Base-by-base conservation (phyloP, 208 protist species). In the Acanthamoeba culbertsoni region DNA sequence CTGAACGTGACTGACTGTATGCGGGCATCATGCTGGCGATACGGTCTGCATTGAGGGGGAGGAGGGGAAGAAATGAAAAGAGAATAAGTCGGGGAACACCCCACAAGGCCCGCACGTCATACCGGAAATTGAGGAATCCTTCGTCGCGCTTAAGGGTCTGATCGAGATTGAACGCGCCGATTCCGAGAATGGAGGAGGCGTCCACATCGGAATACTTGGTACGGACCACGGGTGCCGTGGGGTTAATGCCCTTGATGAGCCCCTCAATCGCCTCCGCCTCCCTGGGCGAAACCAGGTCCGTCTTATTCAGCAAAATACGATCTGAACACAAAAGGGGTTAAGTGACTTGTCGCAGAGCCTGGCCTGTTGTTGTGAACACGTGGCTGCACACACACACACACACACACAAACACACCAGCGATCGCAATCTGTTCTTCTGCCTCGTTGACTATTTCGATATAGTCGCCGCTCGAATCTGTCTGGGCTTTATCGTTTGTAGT, bases 281-380 rank as follows among this genome's bases (percentile, higher is more conserved):
- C 28, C 95, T 73, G 53, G 68, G 37, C 1, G 31, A 63, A 18
- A 98, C 95, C 0, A 98, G 53, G 93, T 98, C 97, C 23, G 57
- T 94, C 95, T 98, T 98, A 94, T 98, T 98, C 12, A 98, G 57
- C 0, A 98, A 12, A 20, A 98, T 95, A 0, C 97, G 86, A 91
- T 98, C 95, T 26, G 97, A 93, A 94, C 98, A 98, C 12, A 63
- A 63, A 63, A n/a, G 55, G 4, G 55, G 23, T 63, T 5, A 63
- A 63, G 23, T 23, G 59, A 7, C 10, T 63, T 68, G 43, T 37
- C 63, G 2, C 35, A 31, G 35, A 73, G 28, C 7, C 18, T 28
- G 63, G 43, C 43, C 63, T 73, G 63, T n/a, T 73, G 35, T 43
- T 73, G 35, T 73, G 28, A 16, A 37, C 63, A 14, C 63, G 63